Evolutionary conservation across 2,329 filamentous ascomycete genomes (phyloP).

Genomic region (Chaetomium strumarium): DNA sequence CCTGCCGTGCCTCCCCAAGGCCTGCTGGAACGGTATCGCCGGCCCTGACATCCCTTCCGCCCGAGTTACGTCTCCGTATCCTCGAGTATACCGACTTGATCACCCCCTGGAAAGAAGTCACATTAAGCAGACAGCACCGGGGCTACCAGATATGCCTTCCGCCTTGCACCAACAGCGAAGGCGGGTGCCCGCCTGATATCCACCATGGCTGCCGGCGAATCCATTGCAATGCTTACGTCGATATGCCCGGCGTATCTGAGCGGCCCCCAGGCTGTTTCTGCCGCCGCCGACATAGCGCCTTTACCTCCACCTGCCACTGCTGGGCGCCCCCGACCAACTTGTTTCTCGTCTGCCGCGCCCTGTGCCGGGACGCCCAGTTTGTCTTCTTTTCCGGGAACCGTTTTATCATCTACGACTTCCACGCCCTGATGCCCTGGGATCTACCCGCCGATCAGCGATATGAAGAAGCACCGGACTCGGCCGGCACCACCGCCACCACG

Average conservation of each 20-base stretch:
- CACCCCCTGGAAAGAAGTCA: neutral
- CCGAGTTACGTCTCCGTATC: neutral
- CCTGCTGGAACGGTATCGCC: neutral
- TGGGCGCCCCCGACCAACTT: slow-evolving; percentile 1
- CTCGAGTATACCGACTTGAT: neutral
- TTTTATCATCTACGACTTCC: neutral
- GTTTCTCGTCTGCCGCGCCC: slow-evolving; percentile 3
- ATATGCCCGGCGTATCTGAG: neutral
- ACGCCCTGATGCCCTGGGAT: no score
- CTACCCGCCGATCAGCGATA: no score
- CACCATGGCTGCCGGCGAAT: no score
- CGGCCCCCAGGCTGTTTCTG: neutral
- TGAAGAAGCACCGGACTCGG: no score
- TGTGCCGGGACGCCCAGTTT: slow-evolving; percentile 1
- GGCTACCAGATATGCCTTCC: neutral
- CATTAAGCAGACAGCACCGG: neutral
- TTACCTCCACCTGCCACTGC: neutral
- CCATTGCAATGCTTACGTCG: neutral
- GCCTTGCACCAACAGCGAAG: no score
- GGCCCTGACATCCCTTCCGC: neutral
- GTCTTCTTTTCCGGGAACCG: slow-evolving; percentile 1
- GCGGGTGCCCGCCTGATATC: no score
- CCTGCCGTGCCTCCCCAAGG: neutral
- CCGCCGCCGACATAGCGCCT: neutral
- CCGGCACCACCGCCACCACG: neutral